phyloP scores from a whole-genome alignment of 331 rosid species.

The Malus hybrid region DNA sequence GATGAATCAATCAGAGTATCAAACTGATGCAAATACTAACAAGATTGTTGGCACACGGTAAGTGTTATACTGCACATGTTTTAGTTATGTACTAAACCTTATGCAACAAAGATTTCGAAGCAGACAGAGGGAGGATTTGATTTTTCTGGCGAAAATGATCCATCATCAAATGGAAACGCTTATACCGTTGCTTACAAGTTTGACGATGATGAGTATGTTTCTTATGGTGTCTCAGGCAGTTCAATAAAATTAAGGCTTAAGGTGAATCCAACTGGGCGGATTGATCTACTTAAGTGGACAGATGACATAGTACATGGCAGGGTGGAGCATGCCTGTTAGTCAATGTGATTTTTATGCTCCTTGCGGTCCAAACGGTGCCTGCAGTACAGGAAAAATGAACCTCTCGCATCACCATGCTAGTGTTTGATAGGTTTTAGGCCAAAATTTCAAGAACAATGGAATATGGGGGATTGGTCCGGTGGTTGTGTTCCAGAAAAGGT shows the following conservation, averaged over 20 bases:
- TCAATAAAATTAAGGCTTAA: not conserved
- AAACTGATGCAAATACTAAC: not conserved
- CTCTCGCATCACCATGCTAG: slow-evolving; percentile 21
- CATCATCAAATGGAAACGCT: not conserved
- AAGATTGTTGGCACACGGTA: not conserved
- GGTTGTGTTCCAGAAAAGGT: slow-evolving; percentile 43
- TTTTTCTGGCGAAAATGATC: not conserved
- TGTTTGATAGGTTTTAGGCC: slow-evolving; percentile 43
- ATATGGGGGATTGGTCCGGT: slow-evolving; percentile 24
- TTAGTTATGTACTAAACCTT: not conserved
- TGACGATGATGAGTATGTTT: not conserved
- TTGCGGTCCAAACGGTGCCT: not conserved
- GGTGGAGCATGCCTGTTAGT: not conserved
- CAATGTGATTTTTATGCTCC: not conserved
- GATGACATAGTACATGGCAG: not conserved
- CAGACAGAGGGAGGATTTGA: not conserved
- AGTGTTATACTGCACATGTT: not conserved
- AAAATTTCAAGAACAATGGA: slow-evolving; percentile 24
- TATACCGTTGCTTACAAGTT: not conserved
- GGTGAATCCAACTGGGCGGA: not conserved
- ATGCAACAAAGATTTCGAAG: too few relatives aligned
- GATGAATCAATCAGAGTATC: not conserved
- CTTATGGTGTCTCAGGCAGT: not conserved
- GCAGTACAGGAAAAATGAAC: slow-evolving; percentile 14
- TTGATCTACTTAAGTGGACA: not conserved